Percentiles rank a stretch among this genome's conserved stretches.
Conservation (phyloP, 2,329 filamentous ascomycete genomes). For the Chaetomium olivaceum region DNA sequence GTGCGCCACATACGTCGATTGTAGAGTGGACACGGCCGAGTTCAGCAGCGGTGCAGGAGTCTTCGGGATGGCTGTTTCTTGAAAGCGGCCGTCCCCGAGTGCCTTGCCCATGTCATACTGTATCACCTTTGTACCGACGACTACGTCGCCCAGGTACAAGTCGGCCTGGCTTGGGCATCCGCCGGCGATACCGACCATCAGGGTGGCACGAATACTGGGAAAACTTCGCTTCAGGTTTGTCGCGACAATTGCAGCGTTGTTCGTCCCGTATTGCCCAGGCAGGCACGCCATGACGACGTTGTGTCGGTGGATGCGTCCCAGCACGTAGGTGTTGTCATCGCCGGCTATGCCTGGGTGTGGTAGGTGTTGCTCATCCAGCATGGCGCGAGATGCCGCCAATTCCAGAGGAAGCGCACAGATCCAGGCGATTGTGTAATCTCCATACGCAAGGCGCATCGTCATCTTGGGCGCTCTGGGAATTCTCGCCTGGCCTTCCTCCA, state of each 20-base stretch:
- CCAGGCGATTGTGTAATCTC: constrained; percentile 23
- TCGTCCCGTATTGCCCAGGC: constrained; percentile 22
- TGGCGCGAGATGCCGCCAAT: constrained; percentile 17
- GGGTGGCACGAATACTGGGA: constrained; percentile 13
- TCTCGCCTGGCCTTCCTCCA: too few species aligned
- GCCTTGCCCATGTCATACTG: constrained; percentile 24
- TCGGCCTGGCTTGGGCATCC: constrained; percentile 19
- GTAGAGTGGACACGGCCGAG: constrained; percentile 20
- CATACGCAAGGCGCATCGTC: constrained; percentile 13
- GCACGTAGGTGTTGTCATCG: constrained; percentile 22
- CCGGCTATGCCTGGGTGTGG: constrained; percentile 8
- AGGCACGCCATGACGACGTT: constrained; percentile 22
- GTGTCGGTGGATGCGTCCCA: constrained; percentile 22
- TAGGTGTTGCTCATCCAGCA: constrained; percentile 21
- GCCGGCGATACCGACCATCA: constrained; percentile 24
- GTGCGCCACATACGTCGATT: constrained; percentile 17
- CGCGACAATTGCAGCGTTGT: constrained; percentile 23
- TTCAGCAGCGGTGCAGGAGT: constrained; percentile 19
- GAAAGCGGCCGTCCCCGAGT: constrained; percentile 14
- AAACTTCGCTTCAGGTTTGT: constrained; percentile 23
- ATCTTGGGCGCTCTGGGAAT: too few species aligned
- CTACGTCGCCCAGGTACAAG: constrained; percentile 20
- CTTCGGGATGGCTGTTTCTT: constrained; percentile 18
- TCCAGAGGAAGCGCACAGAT: constrained; percentile 21
- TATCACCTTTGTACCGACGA: constrained; percentile 22